Evolutionary conservation across 2,329 filamentous ascomycete species (phyloP).

Genomic region (Leptoxyphium fumago): DNA sequence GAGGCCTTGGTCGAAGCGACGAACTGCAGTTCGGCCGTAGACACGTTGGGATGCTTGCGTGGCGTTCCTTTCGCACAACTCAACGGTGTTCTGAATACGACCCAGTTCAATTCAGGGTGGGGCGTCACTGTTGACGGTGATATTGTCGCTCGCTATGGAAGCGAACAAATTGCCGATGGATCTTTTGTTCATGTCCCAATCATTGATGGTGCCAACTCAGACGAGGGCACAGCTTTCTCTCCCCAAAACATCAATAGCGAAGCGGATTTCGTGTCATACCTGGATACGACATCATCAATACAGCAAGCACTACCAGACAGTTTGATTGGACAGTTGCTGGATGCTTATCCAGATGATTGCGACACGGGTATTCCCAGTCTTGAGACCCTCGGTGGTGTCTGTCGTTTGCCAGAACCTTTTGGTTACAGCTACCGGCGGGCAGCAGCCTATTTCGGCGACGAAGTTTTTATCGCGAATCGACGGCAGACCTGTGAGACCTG

Average conservation of each 20-base stretch:
- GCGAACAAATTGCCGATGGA: constrained; percentile 40
- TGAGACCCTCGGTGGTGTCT: constrained; percentile 7
- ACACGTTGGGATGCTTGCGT: constrained; percentile 54
- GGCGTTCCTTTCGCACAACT: constrained; percentile 17
- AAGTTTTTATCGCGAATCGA: constrained; percentile 40
- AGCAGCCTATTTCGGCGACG: constrained; percentile 41
- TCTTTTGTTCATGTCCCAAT: constrained; percentile 51
- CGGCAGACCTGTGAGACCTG: constrained; percentile 39
- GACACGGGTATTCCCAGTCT: constrained; percentile 30
- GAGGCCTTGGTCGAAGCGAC: constrained; percentile 44
- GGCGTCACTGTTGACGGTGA: constrained; percentile 40
- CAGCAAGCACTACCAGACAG: constrained; percentile 5
- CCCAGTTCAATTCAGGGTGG: constrained; percentile 17
- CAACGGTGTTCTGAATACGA: constrained; percentile 16
- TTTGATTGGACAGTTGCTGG: constrained; percentile 26
- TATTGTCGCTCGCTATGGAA: constrained; percentile 38
- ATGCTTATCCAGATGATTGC: constrained; percentile 39
- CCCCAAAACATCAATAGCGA: constrained; percentile 40
- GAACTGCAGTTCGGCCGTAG: constrained; percentile 41
- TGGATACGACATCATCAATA: constrained; percentile 5
- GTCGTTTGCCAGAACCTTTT: constrained; percentile 15
- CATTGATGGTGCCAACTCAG: constrained; percentile 48
- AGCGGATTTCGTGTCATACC: constrained; percentile 24
- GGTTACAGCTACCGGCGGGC: constrained; percentile 40
- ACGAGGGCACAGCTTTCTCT: constrained; percentile 48